Evolutionary conservation across 2,329 filamentous ascomycete genomes (phyloP).

Genomic region (Pestalotiopsis sp.): DNA sequence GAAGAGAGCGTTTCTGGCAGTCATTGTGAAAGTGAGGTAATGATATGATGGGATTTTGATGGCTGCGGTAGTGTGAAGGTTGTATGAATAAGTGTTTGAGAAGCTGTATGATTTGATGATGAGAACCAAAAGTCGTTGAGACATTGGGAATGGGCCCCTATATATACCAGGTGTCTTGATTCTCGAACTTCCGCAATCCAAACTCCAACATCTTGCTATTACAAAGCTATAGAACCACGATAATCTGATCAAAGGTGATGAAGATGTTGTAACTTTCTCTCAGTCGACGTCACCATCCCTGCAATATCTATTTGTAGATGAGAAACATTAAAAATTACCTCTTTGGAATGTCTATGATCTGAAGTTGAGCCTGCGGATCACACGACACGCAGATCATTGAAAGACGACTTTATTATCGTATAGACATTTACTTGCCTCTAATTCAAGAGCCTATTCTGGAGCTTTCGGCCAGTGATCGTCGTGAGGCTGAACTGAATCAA

Average conservation of each 20-base stretch:
- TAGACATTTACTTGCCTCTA: neutral
- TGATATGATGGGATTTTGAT: neutral
- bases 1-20: neutral
- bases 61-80: rapidly evolving
- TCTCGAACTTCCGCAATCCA: neutral
- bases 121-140: neutral
- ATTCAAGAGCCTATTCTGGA: neutral
- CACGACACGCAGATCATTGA: neutral
- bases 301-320: neutral
- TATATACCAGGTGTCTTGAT: neutral
- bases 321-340: neutral
- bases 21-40: neutral
- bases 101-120: neutral
- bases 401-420: neutral
- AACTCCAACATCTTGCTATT: neutral
- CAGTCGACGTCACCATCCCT: neutral
- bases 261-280: neutral
- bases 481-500: neutral
- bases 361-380: neutral
- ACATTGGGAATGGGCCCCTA: neutral
- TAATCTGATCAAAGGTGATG: neutral
- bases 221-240: neutral
- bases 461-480: neutral
- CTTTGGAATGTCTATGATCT: neutral
- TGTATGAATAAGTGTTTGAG: neutral